Conservation (phyloP, 169 alveolate genomes). For the Cardiosporidium cionae region DNA sequence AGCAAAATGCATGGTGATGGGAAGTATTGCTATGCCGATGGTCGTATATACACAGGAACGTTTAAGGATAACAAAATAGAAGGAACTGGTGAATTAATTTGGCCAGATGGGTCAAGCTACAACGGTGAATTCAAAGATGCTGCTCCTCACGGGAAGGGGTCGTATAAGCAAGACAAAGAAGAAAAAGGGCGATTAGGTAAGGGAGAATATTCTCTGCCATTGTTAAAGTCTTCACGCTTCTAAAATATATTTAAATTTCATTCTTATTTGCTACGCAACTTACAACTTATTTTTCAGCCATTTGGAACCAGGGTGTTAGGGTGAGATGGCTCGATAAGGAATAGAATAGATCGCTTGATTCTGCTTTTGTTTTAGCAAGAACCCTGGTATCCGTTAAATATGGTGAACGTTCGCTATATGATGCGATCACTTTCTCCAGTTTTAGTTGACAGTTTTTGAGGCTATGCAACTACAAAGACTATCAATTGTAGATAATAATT, state of each 20-base stretch:
- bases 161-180: constrained; percentile 38
- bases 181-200: constrained; percentile 21
- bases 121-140: constrained; percentile 54
- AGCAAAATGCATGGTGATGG: constrained; percentile 58
- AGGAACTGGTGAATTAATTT: constrained; percentile 51
- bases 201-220: background rate
- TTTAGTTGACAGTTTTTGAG: too few species aligned
- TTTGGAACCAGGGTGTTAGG: constrained; percentile 36
- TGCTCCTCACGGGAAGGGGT: constrained; percentile 53
- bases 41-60: constrained; percentile 59
- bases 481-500: too few species aligned
- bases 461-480: too few species aligned
- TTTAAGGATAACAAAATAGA: constrained; percentile 58
- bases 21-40: constrained; percentile 46
- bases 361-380: too few species aligned
- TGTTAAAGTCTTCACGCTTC: background rate
- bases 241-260: background rate
- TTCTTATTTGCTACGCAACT: background rate
- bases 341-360: background rate
- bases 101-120: constrained; percentile 66
- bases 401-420: too few species aligned
- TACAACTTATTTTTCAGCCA: constrained; percentile 8
- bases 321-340: constrained; percentile 34
- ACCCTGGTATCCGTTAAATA: too few species aligned
- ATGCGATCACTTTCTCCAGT: too few species aligned